A percentile compares a stretch with the other conserved stretches of the same genome.
Evolutionary conservation across 2,329 filamentous ascomycete genomes (phyloP).

Genomic region (Decorospora gaudefroyi): DNA sequence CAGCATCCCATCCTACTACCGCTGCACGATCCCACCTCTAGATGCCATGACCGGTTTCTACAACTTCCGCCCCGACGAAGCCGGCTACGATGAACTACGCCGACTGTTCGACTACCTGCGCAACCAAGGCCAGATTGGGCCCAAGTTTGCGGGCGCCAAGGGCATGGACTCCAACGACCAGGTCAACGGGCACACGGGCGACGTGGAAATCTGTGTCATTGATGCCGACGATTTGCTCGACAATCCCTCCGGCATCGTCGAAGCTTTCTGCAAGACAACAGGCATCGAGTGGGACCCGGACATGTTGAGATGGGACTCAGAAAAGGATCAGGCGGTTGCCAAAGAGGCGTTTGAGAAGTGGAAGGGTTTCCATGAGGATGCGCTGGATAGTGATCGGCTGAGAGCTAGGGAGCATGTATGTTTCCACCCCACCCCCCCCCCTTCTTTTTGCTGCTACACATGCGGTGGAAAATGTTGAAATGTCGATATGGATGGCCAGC

Average conservation of each 20-base stretch:
- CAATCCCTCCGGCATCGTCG: slow-evolving; percentile 73
- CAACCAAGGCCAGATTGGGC: slow-evolving; percentile 70
- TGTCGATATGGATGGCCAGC: background rate
- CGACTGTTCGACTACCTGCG: slow-evolving; percentile 84
- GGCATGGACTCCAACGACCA: slow-evolving; percentile 42
- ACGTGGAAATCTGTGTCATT: slow-evolving; percentile 76
- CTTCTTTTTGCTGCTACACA: background rate
- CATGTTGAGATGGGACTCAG: slow-evolving; percentile 85
- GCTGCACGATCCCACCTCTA: slow-evolving; percentile 88
- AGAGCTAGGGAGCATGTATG: slow-evolving; percentile 68
- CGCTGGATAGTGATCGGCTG: slow-evolving; percentile 78
- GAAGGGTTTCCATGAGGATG: slow-evolving; percentile 96
- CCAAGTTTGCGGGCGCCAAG: slow-evolving; percentile 59
- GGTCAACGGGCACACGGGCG: slow-evolving; percentile 41
- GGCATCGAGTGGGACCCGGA: slow-evolving; percentile 73
- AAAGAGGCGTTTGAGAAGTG: slow-evolving; percentile 88
- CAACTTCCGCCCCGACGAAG: slow-evolving; percentile 84
- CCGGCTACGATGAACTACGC: slow-evolving; percentile 87
- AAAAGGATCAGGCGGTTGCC: slow-evolving; percentile 71
- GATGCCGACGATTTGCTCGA: slow-evolving; percentile 95
- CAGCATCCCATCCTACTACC: slow-evolving; percentile 90
- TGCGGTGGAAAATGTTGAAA: background rate
- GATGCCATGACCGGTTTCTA: slow-evolving; percentile 81
- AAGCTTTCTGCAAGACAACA: slow-evolving; percentile 79
- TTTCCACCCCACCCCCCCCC: slow-evolving; percentile 11